Percentiles rank a stretch among this genome's conserved stretches.
Conservation (phyloP, 2,329 filamentous ascomycete genomes). For the Aureobasidium pullulans region DNA sequence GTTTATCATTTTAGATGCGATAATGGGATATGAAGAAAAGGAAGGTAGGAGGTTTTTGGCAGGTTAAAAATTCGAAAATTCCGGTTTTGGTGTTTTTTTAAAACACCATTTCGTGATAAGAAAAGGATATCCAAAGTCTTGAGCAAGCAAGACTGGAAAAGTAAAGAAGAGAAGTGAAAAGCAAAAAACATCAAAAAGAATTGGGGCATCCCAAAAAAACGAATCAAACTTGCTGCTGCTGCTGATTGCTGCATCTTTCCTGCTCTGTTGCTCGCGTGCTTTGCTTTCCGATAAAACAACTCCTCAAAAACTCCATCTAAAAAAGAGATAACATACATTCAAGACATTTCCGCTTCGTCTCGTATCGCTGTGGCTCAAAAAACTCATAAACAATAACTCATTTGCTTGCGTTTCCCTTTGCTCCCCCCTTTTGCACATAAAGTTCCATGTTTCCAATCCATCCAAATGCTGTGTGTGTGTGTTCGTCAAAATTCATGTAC, state of each 20-base stretch:
- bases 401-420: neutral
- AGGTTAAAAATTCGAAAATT: neutral
- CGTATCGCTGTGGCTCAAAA: neutral
- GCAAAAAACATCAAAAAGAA: neutral
- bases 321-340: neutral
- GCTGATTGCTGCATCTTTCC: neutral
- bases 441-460: neutral
- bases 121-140: too few relatives aligned
- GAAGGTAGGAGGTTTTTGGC: neutral
- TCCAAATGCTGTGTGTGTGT: neutral
- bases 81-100: neutral
- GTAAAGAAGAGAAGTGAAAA: neutral
- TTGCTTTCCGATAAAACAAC: neutral
- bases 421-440: neutral
- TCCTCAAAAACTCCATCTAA: neutral
- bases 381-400: neutral
- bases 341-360: neutral
- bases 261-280: neutral
- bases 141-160: too few relatives aligned
- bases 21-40: neutral
- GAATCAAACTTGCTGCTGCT: neutral
- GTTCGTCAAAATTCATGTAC: conserved; percentile 6
- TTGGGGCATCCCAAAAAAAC: too few relatives aligned
- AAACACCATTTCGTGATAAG: neutral
- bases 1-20: too few relatives aligned